Evolutionary conservation across 2,329 filamentous ascomycete species (phyloP).

Genomic region (Scopulariopsis brevicaulis): DNA sequence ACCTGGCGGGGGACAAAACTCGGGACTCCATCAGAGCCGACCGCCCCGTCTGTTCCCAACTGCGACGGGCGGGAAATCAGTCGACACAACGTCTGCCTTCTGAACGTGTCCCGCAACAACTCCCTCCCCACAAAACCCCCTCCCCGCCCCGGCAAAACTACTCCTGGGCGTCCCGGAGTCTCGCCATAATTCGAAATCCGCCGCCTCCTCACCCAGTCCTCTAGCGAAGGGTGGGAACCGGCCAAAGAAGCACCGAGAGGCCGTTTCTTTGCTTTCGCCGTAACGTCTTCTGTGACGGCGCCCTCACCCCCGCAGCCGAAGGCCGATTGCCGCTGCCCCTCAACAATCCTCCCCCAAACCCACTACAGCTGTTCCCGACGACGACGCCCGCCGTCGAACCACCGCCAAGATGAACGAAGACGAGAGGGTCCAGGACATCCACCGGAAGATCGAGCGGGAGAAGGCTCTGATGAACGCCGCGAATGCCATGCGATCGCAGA

Average conservation of each 20-base stretch:
- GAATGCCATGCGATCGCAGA: conserved; percentile 90
- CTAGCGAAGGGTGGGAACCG: not conserved
- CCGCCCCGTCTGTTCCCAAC: not conserved
- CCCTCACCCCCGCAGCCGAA: not conserved
- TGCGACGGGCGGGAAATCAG: not conserved
- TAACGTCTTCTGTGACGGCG: not conserved
- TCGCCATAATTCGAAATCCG: not conserved
- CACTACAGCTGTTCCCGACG: not conserved
- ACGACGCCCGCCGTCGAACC: conserved; percentile 4
- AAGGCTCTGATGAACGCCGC: conserved; percentile 90
- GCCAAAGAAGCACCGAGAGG: not conserved
- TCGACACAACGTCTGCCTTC: not conserved
- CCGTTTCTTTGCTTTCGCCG: not conserved
- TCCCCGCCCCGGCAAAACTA: not conserved
- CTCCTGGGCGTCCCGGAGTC: not conserved
- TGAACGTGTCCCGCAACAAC: not conserved
- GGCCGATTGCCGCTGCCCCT: not conserved
- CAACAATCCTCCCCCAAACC: not conserved
- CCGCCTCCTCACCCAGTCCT: not conserved
- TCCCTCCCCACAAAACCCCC: not conserved
- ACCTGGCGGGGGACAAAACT: not conserved
- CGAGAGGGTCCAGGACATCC: conserved; percentile 64
- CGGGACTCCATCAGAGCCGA: not conserved
- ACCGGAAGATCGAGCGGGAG: conserved; percentile 96
- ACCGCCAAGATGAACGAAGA: conserved; percentile 49